A percentile compares a stretch with the other conserved stretches of the same genome.
phyloP scores from a whole-genome alignment of 805 yeast genomes.

The Dipodascus albidus region DNA sequence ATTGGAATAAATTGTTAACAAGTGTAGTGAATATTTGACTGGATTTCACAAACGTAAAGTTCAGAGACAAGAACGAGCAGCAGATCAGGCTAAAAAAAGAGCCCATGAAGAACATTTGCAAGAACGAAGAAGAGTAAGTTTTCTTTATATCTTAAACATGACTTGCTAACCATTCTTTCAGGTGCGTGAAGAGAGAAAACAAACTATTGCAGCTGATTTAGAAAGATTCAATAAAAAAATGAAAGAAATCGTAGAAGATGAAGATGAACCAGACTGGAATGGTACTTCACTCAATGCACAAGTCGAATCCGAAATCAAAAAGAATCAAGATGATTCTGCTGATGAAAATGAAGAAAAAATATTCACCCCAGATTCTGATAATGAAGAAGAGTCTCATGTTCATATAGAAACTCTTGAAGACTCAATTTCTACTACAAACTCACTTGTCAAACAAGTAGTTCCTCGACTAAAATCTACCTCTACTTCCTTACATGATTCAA shows the following conservation, averaged over 20 bases:
- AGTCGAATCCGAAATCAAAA: constrained; percentile 6
- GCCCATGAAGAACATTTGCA: constrained; percentile 62
- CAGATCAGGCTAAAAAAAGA: constrained; percentile 62
- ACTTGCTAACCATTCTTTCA: background rate
- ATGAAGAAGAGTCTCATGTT: constrained; percentile 27
- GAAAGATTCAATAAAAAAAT: constrained; percentile 41
- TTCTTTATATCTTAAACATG: too few species aligned
- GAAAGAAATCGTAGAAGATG: constrained; percentile 25
- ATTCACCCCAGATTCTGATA: constrained; percentile 34
- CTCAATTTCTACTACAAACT: background rate
- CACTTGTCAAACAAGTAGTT: constrained; percentile 8
- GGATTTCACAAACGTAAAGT: constrained; percentile 94
- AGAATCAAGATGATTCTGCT: constrained; percentile 6
- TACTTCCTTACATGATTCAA: constrained; percentile 63
- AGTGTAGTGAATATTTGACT: constrained; percentile 57
- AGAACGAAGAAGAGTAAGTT: constrained; percentile 45
- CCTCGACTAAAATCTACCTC: constrained; percentile 44
- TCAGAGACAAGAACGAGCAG: constrained; percentile 79
- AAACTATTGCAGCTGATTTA: constrained; percentile 52
- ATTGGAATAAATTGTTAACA: background rate
- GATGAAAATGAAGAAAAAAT: constrained; percentile 30
- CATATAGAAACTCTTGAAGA: constrained; percentile 15
- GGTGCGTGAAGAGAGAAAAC: constrained; percentile 58
- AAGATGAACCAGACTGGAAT: constrained; percentile 18
- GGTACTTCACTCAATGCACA: constrained; percentile 14